Percentiles rank a stretch among this genome's conserved stretches.
Conservation (phyloP, 2,329 filamentous ascomycete genomes). For the Ophiobolus disseminans region DNA sequence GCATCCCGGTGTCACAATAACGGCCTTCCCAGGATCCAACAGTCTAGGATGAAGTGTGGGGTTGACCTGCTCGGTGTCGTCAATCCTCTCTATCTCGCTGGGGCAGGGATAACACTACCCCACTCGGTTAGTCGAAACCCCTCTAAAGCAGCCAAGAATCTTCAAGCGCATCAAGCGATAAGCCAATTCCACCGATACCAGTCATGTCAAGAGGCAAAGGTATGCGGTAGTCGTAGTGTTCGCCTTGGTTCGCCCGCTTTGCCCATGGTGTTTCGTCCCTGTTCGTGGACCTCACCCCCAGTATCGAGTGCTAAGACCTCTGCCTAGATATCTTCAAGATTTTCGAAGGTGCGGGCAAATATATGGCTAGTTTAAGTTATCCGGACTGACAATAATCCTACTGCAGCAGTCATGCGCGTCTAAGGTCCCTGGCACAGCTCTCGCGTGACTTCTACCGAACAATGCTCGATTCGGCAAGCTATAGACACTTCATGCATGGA, state of each 20-base stretch:
- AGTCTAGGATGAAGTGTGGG: slow-evolving; percentile 22
- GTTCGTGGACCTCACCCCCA: no score
- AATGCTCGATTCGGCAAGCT: background rate
- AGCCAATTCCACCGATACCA: background rate
- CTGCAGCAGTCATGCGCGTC: no score
- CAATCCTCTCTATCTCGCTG: slow-evolving; percentile 17
- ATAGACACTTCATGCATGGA: background rate
- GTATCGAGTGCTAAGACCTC: no score
- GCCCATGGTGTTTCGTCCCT: no score
- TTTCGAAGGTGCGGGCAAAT: no score
- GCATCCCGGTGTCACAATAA: slow-evolving; percentile 28
- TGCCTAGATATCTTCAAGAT: no score
- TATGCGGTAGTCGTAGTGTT: background rate
- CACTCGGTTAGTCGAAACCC: slow-evolving; percentile 26
- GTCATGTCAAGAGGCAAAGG: background rate
- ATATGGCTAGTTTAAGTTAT: no score
- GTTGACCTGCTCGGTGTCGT: slow-evolving; percentile 17
- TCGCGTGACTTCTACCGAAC: background rate
- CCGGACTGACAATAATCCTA: no score
- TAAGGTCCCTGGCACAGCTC: background rate
- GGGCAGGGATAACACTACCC: slow-evolving; percentile 29
- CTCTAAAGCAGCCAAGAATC: slow-evolving; percentile 11
- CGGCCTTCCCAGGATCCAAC: background rate
- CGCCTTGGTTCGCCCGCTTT: no score
- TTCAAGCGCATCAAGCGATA: slow-evolving; percentile 6